Percentiles rank a stretch among this genome's conserved stretches.
Evolutionary conservation across 108 stramenopile genomes (phyloP).

Genomic region (Nitzschia putrida): DNA sequence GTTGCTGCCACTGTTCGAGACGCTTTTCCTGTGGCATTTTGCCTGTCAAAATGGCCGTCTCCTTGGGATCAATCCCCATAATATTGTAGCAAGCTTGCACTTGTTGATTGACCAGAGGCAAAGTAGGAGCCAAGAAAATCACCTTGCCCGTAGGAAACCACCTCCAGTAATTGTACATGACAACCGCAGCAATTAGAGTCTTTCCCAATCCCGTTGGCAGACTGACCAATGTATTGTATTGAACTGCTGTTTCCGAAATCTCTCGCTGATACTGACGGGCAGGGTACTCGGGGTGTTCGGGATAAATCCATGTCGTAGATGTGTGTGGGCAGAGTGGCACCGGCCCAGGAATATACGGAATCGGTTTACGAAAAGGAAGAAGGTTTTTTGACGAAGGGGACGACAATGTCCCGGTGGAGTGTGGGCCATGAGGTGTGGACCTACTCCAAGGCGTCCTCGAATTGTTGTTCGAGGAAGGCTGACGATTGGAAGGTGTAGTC

Average conservation of each 20-base stretch:
- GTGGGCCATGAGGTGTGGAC: too few relatives aligned
- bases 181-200: slow-evolving; percentile 96
- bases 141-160: slow-evolving; percentile 82
- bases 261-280: slow-evolving; percentile 86
- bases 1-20: slow-evolving; percentile 56
- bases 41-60: slow-evolving; percentile 84
- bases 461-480: neutral
- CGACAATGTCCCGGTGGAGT: too few relatives aligned
- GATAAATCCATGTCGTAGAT: slow-evolving; percentile 83
- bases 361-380: neutral
- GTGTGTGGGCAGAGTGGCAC: slow-evolving; percentile 53
- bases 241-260: slow-evolving; percentile 73
- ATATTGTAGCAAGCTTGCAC: slow-evolving; percentile 89
- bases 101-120: slow-evolving; percentile 96
- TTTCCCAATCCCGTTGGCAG: slow-evolving; percentile 99
- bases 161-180: slow-evolving; percentile 96
- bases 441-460: too few relatives aligned
- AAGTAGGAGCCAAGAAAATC: slow-evolving; percentile 90
- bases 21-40: slow-evolving; percentile 46
- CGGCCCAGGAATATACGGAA: slow-evolving; percentile 45
- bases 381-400: neutral
- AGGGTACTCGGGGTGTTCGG: slow-evolving; percentile 73
- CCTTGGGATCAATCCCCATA: slow-evolving; percentile 77
- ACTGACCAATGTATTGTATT: slow-evolving; percentile 90
- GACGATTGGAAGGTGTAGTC: neutral